phyloP scores from a whole-genome alignment of 257 asterid species.

The Plantago ovata region DNA sequence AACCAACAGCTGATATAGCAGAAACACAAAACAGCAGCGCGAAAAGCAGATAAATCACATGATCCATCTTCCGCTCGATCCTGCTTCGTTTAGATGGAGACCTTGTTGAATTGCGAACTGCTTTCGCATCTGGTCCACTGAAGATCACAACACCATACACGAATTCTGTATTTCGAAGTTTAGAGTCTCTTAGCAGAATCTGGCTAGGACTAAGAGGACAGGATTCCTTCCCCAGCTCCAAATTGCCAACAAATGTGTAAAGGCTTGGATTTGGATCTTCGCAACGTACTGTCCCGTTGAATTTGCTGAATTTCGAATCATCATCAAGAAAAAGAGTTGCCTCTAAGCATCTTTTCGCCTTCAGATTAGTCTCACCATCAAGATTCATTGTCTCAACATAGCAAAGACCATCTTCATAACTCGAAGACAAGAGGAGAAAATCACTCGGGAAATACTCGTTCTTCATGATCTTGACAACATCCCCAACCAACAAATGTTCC shows the following conservation, averaged over 20 bases:
- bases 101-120: conserved; percentile 44
- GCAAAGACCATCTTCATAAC: conserved; percentile 60
- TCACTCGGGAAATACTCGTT: conserved; percentile 63
- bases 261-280: conserved; percentile 71
- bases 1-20: conserved; percentile 38
- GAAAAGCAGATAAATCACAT: conserved; percentile 52
- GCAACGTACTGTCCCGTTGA: conserved; percentile 39
- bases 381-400: conserved; percentile 68
- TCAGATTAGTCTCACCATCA: conserved; percentile 64
- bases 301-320: conserved; percentile 28
- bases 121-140: conserved; percentile 57
- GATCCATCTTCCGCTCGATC: conserved; percentile 52
- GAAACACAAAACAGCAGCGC: conserved; percentile 42
- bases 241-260: conserved; percentile 55
- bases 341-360: conserved; percentile 47
- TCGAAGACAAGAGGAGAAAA: conserved; percentile 48
- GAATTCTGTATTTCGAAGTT: conserved; percentile 58
- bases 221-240: conserved; percentile 25
- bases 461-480: conserved; percentile 48
- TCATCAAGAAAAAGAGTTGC: conserved; percentile 37
- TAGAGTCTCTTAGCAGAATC: conserved; percentile 59
- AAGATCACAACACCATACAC: conserved; percentile 53
- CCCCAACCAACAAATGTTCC: conserved; percentile 49
- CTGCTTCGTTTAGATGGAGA: conserved; percentile 69
- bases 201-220: conserved; percentile 41